These are phyloP conservation scores for Penicillium sp. DNA, from an alignment of 2,329 filamentous ascomycete species.

Conservation along the genomic window DNA sequence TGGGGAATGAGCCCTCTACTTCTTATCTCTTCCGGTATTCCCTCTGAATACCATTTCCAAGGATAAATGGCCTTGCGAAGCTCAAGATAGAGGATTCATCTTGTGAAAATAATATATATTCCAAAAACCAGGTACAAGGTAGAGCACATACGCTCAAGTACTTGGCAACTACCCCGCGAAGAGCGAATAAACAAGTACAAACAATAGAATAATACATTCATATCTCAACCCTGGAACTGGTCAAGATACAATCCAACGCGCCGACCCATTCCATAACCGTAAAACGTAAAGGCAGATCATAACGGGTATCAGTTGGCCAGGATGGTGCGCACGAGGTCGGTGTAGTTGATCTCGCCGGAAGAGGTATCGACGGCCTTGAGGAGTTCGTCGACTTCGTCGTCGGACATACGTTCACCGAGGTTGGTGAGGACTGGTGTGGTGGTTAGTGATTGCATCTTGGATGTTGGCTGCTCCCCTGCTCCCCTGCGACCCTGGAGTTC, in stretches of 20 bases:
- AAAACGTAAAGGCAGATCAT: constrained; percentile 16
- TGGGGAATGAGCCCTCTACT: neutral
- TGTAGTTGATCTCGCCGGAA: constrained; percentile 96
- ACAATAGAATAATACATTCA: neutral
- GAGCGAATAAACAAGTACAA: neutral
- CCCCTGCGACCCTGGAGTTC: too few species aligned
- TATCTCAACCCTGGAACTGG: neutral
- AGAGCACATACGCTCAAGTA: too few species aligned
- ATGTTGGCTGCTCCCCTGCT: too few species aligned
- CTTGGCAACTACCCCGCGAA: too few species aligned
- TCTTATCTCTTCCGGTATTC: too few species aligned
- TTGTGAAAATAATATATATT: neutral
- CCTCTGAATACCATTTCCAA: too few species aligned
- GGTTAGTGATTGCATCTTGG: neutral
- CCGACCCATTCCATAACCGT: neutral
- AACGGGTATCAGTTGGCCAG: constrained; percentile 65
- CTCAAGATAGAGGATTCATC: too few species aligned
- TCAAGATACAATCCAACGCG: neutral
- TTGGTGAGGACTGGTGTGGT: constrained; percentile 75
- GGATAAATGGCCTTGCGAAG: too few species aligned
- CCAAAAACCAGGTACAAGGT: neutral
- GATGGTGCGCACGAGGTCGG: constrained; percentile 81
- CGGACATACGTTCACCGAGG: constrained; percentile 97
- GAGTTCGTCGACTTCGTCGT: constrained; percentile 97
- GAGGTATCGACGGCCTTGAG: constrained; percentile 97